Conservation (phyloP, 768 basidiomycete species). For the Chlorophyllum brunneum region DNA sequence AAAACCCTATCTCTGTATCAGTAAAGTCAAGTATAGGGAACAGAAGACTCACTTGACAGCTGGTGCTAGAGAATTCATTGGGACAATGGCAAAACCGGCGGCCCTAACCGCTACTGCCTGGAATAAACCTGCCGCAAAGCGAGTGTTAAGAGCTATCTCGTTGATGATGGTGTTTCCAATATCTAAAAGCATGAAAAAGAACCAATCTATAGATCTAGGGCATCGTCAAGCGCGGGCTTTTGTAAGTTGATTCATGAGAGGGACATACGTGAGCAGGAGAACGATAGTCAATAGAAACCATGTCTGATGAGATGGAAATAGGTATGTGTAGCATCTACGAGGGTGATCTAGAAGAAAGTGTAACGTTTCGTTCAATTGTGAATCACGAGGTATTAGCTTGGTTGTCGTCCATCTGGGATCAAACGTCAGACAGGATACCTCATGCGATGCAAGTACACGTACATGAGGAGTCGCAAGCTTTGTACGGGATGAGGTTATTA, state of each 20-base stretch:
- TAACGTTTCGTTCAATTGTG: constrained; percentile 71
- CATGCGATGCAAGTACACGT: constrained; percentile 22
- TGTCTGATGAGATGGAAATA: constrained; percentile 92
- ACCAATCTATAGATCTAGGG: constrained; percentile 78
- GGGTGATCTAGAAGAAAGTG: constrained; percentile 95
- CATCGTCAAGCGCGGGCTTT: neutral
- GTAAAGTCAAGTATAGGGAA: neutral
- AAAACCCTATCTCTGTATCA: constrained; percentile 55
- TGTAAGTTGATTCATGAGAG: neutral
- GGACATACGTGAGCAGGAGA: constrained; percentile 62
- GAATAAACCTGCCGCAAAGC: constrained; percentile 71
- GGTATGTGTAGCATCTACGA: constrained; percentile 84
- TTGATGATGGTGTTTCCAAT: constrained; percentile 72
- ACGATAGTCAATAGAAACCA: constrained; percentile 82
- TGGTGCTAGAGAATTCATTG: constrained; percentile 72
- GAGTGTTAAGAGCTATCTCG: constrained; percentile 62
- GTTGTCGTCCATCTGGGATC: constrained; percentile 67
- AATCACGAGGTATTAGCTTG: constrained; percentile 54
- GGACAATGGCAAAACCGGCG: constrained; percentile 81
- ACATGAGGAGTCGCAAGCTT: constrained; percentile 85
- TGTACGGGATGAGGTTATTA: neutral
- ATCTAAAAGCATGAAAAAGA: constrained; percentile 86
- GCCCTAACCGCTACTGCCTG: constrained; percentile 83
- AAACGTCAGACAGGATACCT: constrained; percentile 8
- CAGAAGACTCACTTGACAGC: constrained; percentile 69